A percentile compares a stretch with the other conserved stretches of the same genome.
phyloP scores from a whole-genome alignment of 768 basidiomycete species.

The Hypsizygus marmoreus region DNA sequence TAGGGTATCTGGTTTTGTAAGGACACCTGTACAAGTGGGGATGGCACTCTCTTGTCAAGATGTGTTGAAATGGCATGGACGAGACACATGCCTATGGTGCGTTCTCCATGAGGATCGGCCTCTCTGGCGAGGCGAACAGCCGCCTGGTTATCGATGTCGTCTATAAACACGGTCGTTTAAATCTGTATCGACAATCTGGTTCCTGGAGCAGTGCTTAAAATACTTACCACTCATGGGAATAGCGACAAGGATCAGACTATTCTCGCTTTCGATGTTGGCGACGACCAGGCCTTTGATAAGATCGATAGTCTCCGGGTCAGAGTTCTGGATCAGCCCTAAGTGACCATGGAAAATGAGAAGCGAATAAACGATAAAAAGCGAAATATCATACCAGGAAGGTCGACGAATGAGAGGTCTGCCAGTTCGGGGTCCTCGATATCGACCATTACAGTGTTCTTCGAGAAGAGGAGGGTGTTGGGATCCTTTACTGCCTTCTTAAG shows the following conservation, averaged over 20 bases:
- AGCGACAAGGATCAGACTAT: slow-evolving; percentile 64
- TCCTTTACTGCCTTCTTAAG: slow-evolving; percentile 14
- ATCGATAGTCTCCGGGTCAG: slow-evolving; percentile 37
- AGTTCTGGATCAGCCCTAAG: slow-evolving; percentile 60
- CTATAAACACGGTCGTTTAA: too few relatives aligned
- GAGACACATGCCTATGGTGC: slow-evolving; percentile 59
- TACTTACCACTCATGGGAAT: slow-evolving; percentile 63
- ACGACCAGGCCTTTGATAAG: slow-evolving; percentile 52
- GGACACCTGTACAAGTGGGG: slow-evolving; percentile 47
- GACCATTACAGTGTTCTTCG: slow-evolving; percentile 51
- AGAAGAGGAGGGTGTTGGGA: slow-evolving; percentile 34
- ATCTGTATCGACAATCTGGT: too few relatives aligned
- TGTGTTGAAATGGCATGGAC: not conserved
- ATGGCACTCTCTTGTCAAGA: too few relatives aligned
- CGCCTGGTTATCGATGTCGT: slow-evolving; percentile 67
- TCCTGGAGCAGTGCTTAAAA: too few relatives aligned
- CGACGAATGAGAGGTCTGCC: slow-evolving; percentile 54
- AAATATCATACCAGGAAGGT: slow-evolving; percentile 47
- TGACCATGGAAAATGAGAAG: slow-evolving; percentile 17
- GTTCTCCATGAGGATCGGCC: slow-evolving; percentile 51
- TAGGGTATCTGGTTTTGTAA: slow-evolving; percentile 71
- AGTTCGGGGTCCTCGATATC: slow-evolving; percentile 44
- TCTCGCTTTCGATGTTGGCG: slow-evolving; percentile 44
- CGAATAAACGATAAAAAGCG: slow-evolving; percentile 4
- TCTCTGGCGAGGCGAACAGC: slow-evolving; percentile 55